Evolutionary conservation across 192 early-diverging fungal species (phyloP).

Genomic region (Allomyces macrogynus): DNA sequence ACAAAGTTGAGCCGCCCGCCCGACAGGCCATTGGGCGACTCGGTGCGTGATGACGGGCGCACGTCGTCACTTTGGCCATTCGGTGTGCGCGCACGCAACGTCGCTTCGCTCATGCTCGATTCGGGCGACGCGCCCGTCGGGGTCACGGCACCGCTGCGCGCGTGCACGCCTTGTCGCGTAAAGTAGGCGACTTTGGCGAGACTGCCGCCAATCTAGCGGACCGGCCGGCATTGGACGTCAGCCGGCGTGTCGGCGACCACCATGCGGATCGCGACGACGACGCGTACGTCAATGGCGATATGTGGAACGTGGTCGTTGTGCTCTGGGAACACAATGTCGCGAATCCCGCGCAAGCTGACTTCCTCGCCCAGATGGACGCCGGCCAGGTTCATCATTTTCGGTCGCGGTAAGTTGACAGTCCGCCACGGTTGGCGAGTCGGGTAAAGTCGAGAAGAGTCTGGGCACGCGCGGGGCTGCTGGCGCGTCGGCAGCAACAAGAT

Average conservation of each 20-base stretch:
- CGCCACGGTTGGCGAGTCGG: too few relatives aligned
- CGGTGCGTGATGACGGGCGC: background rate
- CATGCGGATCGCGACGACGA: background rate
- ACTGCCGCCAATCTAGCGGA: constrained; percentile 16
- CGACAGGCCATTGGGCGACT: background rate
- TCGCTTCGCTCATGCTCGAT: too few relatives aligned
- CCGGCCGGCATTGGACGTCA: background rate
- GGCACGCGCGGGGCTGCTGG: too few relatives aligned
- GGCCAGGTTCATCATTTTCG: constrained; percentile 24
- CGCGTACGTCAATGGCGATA: constrained; percentile 68
- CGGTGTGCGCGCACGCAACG: constrained; percentile 4
- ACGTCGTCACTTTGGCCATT: background rate
- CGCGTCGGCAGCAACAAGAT: too few relatives aligned
- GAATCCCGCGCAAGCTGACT: constrained; percentile 24
- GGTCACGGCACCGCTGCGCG: too few relatives aligned
- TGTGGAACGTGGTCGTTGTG: constrained; percentile 61
- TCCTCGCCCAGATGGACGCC: constrained; percentile 34
- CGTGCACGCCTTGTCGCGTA: constrained; percentile 10
- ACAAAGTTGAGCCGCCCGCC: background rate
- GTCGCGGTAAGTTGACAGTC: background rate
- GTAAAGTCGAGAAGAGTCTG: too few relatives aligned
- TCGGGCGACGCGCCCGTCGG: too few relatives aligned
- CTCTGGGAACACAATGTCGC: constrained; percentile 76
- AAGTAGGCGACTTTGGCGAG: constrained; percentile 43
- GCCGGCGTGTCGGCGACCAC: background rate